Evolutionary conservation across 768 basidiomycete species (phyloP), one percentile per base, ranked within the genome.

Genomic region (Mycena olivaceomarginata): DNA sequence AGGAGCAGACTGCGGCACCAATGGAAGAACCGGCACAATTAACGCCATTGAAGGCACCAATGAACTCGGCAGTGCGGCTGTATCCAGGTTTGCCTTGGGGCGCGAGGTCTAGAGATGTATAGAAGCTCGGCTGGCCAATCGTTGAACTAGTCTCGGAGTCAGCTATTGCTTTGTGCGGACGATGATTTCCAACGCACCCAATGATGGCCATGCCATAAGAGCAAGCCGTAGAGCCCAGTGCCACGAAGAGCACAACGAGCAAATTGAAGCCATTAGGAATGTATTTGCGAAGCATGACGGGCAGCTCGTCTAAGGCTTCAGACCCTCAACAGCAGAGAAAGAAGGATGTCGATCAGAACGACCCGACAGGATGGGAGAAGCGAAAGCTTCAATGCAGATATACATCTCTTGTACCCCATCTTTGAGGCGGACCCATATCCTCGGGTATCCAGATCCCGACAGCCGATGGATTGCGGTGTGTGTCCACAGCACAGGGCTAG

Each of bases 161-260:
- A 64, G 41, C 41, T 64, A 64, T 64, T 64, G 63, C 63, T 64
- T 64, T 64, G 63, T 64, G 63, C 41, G 41, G 63, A 64, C 41
- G 63, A n/a, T 45, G n/a, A 64, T 64, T 64, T 64, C 63, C 41
- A 64, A 64, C 63, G 63, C 63, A 64, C 63, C 63, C 63, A 64
- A 64, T 64, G 63, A 64, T 64, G 63, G 63, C 63, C 63, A 64
- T 64, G 63, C 63, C 63, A 64, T 64, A 64, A 64, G 63, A 64
- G 63, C 63, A 64, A 64, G 63, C 63, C 63, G 63, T 64, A 64
- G 63, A 64, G 63, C 63, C 63, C 41, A 64, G 63, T 64, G 63
- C 63, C 63, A 64, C 63, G 63, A 64, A 64, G 63, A 64, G 63
- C 63, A 64, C 63, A 64, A 64, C 63, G 63, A 64, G 41, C 63